phyloP scores from a whole-genome alignment of 2,329 filamentous ascomycete species.

The Coniosporium tulheliwenetii region DNA sequence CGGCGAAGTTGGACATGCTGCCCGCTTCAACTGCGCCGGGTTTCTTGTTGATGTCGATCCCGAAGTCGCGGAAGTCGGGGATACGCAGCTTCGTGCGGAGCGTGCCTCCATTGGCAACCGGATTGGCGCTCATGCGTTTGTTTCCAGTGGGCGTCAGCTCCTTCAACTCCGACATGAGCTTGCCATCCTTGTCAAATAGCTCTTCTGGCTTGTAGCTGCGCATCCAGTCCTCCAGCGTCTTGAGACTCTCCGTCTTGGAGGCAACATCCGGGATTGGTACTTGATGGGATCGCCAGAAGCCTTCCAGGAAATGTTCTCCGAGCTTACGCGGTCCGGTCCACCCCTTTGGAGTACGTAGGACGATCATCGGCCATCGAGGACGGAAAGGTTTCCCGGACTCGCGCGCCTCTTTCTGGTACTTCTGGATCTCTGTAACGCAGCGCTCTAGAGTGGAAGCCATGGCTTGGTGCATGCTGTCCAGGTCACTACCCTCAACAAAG shows the following conservation, averaged over 20 bases:
- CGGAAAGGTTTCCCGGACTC: slow-evolving; percentile 54
- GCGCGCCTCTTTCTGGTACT: slow-evolving; percentile 55
- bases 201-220: slow-evolving; percentile 58
- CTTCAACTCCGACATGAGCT: slow-evolving; percentile 45
- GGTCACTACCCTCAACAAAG: slow-evolving; percentile 62
- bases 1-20: slow-evolving; percentile 56
- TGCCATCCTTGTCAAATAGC: slow-evolving; percentile 49
- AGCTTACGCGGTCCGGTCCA: slow-evolving; percentile 64
- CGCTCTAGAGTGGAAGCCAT: slow-evolving; percentile 65
- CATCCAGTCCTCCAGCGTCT: slow-evolving; percentile 63
- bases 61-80: slow-evolving; percentile 55
- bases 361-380: slow-evolving; percentile 64
- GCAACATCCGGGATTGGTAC: slow-evolving; percentile 58
- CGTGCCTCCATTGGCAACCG: slow-evolving; percentile 55
- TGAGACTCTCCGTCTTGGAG: slow-evolving; percentile 48
- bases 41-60: slow-evolving; percentile 40
- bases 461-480: slow-evolving; percentile 64
- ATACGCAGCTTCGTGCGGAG: slow-evolving; percentile 52
- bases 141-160: slow-evolving; percentile 49
- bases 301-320: slow-evolving; percentile 53
- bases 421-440: slow-evolving; percentile 53
- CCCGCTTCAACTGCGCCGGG: slow-evolving; percentile 40
- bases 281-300: slow-evolving; percentile 69
- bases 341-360: slow-evolving; percentile 63
- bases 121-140: slow-evolving; percentile 63